Conservation (phyloP, 2,329 filamentous ascomycete species). For the Aspergillus glaucus region DNA sequence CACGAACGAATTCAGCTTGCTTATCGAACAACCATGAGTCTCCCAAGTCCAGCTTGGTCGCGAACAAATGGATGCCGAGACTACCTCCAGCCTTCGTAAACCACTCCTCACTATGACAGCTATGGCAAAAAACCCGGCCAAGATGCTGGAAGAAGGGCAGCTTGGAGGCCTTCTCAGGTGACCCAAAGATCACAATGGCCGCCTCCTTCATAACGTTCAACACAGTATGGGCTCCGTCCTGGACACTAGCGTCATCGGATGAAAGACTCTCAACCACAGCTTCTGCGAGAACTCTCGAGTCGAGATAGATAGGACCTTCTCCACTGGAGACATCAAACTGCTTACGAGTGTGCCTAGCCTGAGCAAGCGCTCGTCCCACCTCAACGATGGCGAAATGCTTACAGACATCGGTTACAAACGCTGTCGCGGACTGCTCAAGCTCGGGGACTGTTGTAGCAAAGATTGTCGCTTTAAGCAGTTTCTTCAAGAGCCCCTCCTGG, state of each 20-base stretch:
- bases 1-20: slow-evolving; percentile 80
- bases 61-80: slow-evolving; percentile 79
- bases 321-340: slow-evolving; percentile 80
- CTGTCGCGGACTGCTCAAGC: slow-evolving; percentile 67
- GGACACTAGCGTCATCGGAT: slow-evolving; percentile 72
- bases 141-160: slow-evolving; percentile 81
- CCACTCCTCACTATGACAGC: slow-evolving; percentile 97
- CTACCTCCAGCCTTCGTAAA: slow-evolving; percentile 94
- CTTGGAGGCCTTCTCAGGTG: slow-evolving; percentile 61
- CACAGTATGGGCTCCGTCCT: slow-evolving; percentile 73
- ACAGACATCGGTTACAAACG: slow-evolving; percentile 73
- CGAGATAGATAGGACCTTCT: slow-evolving; percentile 80
- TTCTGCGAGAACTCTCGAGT: slow-evolving; percentile 79
- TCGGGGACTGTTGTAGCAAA: slow-evolving; percentile 77
- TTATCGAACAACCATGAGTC: slow-evolving; percentile 75
- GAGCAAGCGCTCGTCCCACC: slow-evolving; percentile 74
- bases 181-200: slow-evolving; percentile 71
- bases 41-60: slow-evolving; percentile 77
- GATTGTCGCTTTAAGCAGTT: slow-evolving; percentile 81
- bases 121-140: slow-evolving; percentile 80
- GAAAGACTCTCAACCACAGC: slow-evolving; percentile 85
- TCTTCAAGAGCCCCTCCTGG: slow-evolving; percentile 76
- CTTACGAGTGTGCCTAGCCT: slow-evolving; percentile 67
- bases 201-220: slow-evolving; percentile 73
- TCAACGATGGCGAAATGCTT: slow-evolving; percentile 88